Evolutionary conservation across 2,329 filamentous ascomycete genomes (phyloP).

Genomic region (Aspergillus clavatus): DNA sequence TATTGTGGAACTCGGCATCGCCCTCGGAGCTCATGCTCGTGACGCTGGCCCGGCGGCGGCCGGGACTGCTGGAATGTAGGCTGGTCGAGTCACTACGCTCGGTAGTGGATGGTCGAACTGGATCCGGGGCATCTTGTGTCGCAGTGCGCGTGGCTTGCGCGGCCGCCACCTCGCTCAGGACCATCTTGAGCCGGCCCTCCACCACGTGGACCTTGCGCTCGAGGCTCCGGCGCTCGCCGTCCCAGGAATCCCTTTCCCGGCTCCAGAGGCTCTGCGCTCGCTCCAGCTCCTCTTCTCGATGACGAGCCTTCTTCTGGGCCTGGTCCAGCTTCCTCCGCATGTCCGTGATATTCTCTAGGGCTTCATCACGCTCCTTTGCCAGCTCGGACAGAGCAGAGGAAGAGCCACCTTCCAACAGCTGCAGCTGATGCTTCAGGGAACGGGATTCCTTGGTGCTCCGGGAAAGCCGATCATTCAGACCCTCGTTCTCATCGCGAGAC

Average conservation of each 20-base stretch:
- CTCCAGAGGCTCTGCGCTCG: conserved; percentile 76
- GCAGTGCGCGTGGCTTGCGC: conserved; percentile 33
- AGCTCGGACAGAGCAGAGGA: conserved; percentile 80
- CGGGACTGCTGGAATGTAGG: conserved; percentile 63
- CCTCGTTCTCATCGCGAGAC: conserved; percentile 68
- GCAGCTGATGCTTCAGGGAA: conserved; percentile 76
- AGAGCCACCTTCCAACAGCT: conserved; percentile 81
- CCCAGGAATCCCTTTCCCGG: conserved; percentile 78
- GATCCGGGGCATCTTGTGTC: conserved; percentile 60
- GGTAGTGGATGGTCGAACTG: conserved; percentile 53
- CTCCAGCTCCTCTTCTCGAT: conserved; percentile 76
- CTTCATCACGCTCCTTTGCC: conserved; percentile 78
- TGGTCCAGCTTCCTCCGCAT: conserved; percentile 71
- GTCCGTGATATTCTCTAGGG: conserved; percentile 67
- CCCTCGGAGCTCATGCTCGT: conserved; percentile 47
- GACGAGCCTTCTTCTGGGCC: conserved; percentile 70
- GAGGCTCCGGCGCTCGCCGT: conserved; percentile 72
- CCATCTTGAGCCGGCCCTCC: conserved; percentile 74
- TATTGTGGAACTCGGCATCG: conserved; percentile 49
- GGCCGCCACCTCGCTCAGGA: conserved; percentile 73
- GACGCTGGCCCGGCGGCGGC: conserved; percentile 55
- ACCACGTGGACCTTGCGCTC: conserved; percentile 87
- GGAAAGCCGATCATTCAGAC: conserved; percentile 58
- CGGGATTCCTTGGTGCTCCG: conserved; percentile 69
- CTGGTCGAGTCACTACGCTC: conserved; percentile 65